A percentile compares a stretch with the other conserved stretches of the same genome.
phyloP scores from a whole-genome alignment of 768 basidiomycete species.

The Xerocomellus chrysenteron region DNA sequence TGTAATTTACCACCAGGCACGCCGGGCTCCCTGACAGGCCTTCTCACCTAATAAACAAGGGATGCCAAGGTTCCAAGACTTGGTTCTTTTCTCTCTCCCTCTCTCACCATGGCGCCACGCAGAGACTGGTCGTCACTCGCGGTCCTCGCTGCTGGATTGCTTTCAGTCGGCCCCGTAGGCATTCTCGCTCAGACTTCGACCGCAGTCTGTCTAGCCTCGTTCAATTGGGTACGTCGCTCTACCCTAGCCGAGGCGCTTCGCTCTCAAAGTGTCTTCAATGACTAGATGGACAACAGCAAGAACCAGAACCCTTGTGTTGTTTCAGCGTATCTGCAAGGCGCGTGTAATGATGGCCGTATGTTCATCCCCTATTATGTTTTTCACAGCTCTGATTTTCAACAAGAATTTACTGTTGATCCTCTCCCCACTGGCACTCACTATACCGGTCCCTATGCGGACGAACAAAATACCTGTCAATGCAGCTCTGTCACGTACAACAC shows the following conservation, averaged over 20 bases:
- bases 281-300: constrained; percentile 41
- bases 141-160: constrained; percentile 15
- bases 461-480: constrained; percentile 46
- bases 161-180: constrained; percentile 16
- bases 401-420: constrained; percentile 40
- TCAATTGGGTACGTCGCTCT: constrained; percentile 26
- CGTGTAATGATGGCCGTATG: constrained; percentile 44
- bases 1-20: constrained; percentile 17
- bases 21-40: neutral
- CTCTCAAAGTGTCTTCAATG: neutral
- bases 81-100: neutral
- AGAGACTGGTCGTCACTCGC: constrained; percentile 18
- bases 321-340: constrained; percentile 42
- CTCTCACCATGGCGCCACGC: constrained; percentile 7
- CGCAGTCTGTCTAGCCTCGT: constrained; percentile 22
- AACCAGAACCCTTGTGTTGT: constrained; percentile 48
- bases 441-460: constrained; percentile 33
- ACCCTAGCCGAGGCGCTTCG: neutral
- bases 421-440: constrained; percentile 36
- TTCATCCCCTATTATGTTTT: constrained; percentile 8
- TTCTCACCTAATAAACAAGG: neutral
- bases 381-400: neutral
- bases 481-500: constrained; percentile 56
- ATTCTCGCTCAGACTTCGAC: constrained; percentile 24
- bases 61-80: neutral